Base-by-base conservation (phyloP, 2,329 filamentous ascomycete genomes). In the Trichoderma aggressivum region DNA sequence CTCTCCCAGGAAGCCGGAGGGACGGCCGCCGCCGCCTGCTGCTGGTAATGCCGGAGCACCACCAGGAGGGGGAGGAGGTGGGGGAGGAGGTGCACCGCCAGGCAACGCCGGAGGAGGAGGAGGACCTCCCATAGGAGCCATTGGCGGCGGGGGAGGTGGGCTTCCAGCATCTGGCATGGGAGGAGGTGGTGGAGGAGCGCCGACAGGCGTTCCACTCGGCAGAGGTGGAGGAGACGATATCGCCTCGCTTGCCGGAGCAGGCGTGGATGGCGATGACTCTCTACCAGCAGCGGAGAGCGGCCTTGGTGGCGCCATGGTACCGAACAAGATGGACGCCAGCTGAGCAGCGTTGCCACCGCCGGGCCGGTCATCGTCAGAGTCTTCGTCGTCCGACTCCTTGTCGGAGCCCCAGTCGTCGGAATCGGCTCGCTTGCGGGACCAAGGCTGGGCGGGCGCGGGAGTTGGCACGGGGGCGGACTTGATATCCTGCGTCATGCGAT, bases 291-390 rank as follows among this genome's bases (percentile, higher is more conserved):
- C 92, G 24, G 93, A 97, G 58, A 98, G 83, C 34, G 95, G 94
- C 65, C 95, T 90, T 16, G 96, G 95, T 50, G 96, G 95, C 11
- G 89, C 95, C 94, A 99, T 98, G 65, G 94, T 97, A 72, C 96
- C 95, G 79, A 99, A 99, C 24, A 99, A 87, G 72, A 98, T 96
- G 7, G 93, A 97, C 18, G 96, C 96, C 47, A 99, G 88, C 76
- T 97, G 93, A 72, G 97, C 96, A 62, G 96, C 96, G 75, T 90
- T 94, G 72, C 92, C 90, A 69, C 93, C 93, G 64, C 92, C 92
- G 21, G 93, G 91, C 11, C 91, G 88, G 68, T 94, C 92, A 70
- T 94, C 92, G 70, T 95, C 91, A 43, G 89, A 90, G 66, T 93
- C 92, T 69, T 92, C 90, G 24, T 92, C 90, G 24, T 86, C 84